These are phyloP conservation scores for Penicillium chermesinum DNA, from an alignment of 495 filamentous ascomycete species.

Conservation along the genomic window DNA sequence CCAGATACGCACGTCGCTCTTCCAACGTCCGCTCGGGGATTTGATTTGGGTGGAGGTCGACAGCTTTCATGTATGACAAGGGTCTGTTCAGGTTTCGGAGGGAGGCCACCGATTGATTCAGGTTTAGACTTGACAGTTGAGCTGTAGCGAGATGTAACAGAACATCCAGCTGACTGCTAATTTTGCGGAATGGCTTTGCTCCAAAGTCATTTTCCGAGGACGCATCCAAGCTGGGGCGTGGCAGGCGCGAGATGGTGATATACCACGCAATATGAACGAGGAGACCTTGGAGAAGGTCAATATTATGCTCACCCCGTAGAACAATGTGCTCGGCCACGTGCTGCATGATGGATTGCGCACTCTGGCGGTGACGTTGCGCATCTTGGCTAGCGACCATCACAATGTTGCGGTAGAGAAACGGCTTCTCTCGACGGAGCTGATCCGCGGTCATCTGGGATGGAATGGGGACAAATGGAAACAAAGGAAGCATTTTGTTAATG, in stretches of 20 bases:
- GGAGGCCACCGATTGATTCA: constrained; percentile 16
- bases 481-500: constrained; percentile 15
- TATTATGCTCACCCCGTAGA: constrained; percentile 26
- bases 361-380: constrained; percentile 18
- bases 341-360: constrained; percentile 13
- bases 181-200: not conserved
- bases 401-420: constrained; percentile 34
- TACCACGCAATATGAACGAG: constrained; percentile 39
- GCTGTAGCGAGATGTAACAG: constrained; percentile 22
- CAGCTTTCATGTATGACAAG: constrained; percentile 15
- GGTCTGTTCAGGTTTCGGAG: constrained; percentile 18
- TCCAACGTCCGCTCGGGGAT: constrained; percentile 19
- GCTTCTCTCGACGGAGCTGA: constrained; percentile 25
- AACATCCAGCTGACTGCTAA: constrained; percentile 21
- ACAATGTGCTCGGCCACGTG: constrained; percentile 32
- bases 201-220: not conserved
- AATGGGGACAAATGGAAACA: constrained; percentile 37
- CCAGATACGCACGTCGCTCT: constrained; percentile 29
- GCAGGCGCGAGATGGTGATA: constrained; percentile 11
- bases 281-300: constrained; percentile 39
- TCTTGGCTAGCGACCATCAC: constrained; percentile 30
- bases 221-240: not conserved
- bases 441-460: constrained; percentile 20
- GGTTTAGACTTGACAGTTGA: constrained; percentile 24
- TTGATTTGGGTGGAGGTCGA: constrained; percentile 9